Conservation (phyloP, 169 alveolate species). For the Cryptosporidium viatorum region DNA sequence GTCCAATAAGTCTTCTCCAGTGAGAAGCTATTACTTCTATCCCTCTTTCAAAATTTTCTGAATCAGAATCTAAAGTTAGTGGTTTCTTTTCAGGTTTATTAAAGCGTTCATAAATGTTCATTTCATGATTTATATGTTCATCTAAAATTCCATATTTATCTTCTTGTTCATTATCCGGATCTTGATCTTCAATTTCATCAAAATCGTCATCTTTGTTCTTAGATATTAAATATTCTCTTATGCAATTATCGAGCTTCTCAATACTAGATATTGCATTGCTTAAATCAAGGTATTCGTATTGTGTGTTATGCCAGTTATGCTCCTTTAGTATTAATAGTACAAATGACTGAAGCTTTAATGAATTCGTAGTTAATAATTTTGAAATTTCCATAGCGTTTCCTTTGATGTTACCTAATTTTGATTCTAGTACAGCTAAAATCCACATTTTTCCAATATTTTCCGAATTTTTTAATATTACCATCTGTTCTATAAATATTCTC, state of each 20-base stretch:
- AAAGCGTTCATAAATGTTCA: neutral
- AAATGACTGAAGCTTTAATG: conserved; percentile 20
- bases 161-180: neutral
- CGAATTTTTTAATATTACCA: neutral
- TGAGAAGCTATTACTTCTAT: conserved; percentile 63
- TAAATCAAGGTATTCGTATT: conserved; percentile 48
- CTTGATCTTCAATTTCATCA: conserved; percentile 13
- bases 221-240: conserved; percentile 18
- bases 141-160: neutral
- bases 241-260: conserved; percentile 12
- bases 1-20: conserved; percentile 72
- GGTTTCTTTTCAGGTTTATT: neutral
- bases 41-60: conserved; percentile 38
- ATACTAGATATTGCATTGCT: conserved; percentile 18
- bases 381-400: conserved; percentile 73
- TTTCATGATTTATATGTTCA: neutral
- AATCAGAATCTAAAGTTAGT: neutral
- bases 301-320: conserved; percentile 40
- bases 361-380: conserved; percentile 46
- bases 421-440: conserved; percentile 7
- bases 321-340: conserved; percentile 57
- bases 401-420: conserved; percentile 17
- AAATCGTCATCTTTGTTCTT: conserved; percentile 9
- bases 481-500: conserved; percentile 13
- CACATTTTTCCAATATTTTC: conserved; percentile 29